Conservation (phyloP, 106 monocot genomes). For the Platanthera zijinensis region DNA sequence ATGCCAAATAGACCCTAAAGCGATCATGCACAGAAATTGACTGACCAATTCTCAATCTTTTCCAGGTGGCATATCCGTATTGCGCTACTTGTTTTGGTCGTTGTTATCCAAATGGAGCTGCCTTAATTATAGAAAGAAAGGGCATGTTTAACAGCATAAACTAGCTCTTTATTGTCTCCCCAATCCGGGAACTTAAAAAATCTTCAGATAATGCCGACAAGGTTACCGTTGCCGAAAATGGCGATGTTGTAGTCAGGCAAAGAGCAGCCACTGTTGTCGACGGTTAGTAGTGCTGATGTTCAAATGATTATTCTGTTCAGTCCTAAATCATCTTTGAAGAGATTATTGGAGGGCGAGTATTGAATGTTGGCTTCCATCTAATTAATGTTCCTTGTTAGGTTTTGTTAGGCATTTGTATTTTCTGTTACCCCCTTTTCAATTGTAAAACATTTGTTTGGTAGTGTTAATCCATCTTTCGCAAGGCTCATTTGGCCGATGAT, state of each 20-base stretch:
- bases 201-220: constrained; percentile 18
- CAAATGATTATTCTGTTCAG: constrained; percentile 7
- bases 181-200: constrained; percentile 21
- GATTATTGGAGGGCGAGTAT: not conserved
- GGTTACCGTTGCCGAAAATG: constrained; percentile 25
- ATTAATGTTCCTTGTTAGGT: not conserved
- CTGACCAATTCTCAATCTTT: not conserved
- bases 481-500: too few species aligned
- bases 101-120: constrained; percentile 75
- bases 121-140: constrained; percentile 48
- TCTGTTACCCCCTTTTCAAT: too few species aligned
- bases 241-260: not conserved
- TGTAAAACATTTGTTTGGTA: not conserved
- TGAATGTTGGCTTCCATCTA: not conserved
- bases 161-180: constrained; percentile 47
- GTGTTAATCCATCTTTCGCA: not conserved
- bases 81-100: constrained; percentile 79
- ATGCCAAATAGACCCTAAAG: too few species aligned
- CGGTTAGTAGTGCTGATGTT: not conserved
- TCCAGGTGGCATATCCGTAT: constrained; percentile 78
- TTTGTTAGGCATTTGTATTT: too few species aligned
- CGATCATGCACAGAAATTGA: not conserved
- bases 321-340: not conserved
- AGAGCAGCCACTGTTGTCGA: constrained; percentile 17
- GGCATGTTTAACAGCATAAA: constrained; percentile 47